Percentiles rank a stretch among this genome's conserved stretches.
Conservation (phyloP, 441 rosid species). For the Macaranga tanarius region DNA sequence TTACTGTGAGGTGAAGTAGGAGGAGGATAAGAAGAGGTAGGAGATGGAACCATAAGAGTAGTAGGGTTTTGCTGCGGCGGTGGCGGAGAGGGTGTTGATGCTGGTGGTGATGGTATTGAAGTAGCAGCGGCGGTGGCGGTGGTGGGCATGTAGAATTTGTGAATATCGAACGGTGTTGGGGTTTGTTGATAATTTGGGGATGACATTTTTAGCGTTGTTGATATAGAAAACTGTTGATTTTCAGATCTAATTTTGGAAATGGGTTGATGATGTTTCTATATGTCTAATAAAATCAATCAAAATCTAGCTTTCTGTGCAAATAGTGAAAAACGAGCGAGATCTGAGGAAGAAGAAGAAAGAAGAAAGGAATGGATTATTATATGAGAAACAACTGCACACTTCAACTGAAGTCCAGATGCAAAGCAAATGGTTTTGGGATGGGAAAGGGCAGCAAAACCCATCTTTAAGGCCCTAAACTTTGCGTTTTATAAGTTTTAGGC, state of each 20-base stretch:
- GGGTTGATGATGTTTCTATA: background rate
- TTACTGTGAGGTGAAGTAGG: constrained; percentile 34
- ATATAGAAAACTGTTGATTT: background rate
- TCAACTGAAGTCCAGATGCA: no score
- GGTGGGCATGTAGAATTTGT: constrained; percentile 32
- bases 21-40: constrained; percentile 53
- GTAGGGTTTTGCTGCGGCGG: background rate
- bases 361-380: no score
- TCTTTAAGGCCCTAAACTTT: no score
- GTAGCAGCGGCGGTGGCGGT: constrained; percentile 20
- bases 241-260: constrained; percentile 8
- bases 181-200: constrained; percentile 35
- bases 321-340: no score
- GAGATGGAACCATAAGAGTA: constrained; percentile 30
- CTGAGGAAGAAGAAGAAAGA: no score
- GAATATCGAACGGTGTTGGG: constrained; percentile 31
- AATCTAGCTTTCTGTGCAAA: no score
- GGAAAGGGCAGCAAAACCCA: no score
- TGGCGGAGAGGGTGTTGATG: constrained; percentile 14
- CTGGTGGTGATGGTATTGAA: constrained; percentile 5
- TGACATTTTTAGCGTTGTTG: constrained; percentile 5
- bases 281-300: no score
- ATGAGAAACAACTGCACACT: no score
- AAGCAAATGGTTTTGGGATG: no score
- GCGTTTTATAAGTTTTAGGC: no score